Evolutionary conservation across 257 asterid species (phyloP), one percentile per base, ranked within the genome.

Genomic region (Orobanche coerulescens): DNA sequence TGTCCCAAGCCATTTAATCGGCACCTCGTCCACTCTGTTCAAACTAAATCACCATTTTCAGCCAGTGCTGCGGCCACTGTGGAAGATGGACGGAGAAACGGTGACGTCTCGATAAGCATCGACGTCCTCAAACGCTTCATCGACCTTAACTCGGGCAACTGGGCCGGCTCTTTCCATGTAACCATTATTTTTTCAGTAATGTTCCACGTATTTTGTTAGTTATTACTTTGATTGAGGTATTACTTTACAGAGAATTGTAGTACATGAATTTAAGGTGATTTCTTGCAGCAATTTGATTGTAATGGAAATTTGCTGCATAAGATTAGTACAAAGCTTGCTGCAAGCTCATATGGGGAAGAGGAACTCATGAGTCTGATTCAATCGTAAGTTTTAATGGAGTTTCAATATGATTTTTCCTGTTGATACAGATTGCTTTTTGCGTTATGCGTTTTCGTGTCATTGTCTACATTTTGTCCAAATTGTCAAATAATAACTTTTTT

Each of bases 351-450:
- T n/a, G 98, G 96, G 28, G 91, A 92, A 79, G 87, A 74, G 72
- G 96, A 88, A 60, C 89, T 88, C 76, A 78, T 81, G 80, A 92
- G 98, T 76, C 81, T 92, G 85, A 81, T 88, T 52, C 98, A 92
- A 57, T 79, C 96, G 98, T 92, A 77, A 68, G 88, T 62, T 54
- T 50, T 49, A 50, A 22, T 34, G 13, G 37, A 64, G 37, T 18
- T 48, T 22, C 30, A 13, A n/a, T 64, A 25, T 19, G 54, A 22
- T 58, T 50, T 24, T 33, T 36, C 9, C 56, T 43, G 16, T 16
- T 12, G 44, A 54, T 70, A 18, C 8, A 34, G 19, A 8, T 61
- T 1, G 16, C 33, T 31, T 15, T 34, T 66, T 55, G 34, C 37
- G 40, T 37, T n/a, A 11, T 51, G 36, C 12, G 5, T 28, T 15